phyloP scores from a whole-genome alignment of 1,284 basidiomycete species.

The Ustilago trichophora region DNA sequence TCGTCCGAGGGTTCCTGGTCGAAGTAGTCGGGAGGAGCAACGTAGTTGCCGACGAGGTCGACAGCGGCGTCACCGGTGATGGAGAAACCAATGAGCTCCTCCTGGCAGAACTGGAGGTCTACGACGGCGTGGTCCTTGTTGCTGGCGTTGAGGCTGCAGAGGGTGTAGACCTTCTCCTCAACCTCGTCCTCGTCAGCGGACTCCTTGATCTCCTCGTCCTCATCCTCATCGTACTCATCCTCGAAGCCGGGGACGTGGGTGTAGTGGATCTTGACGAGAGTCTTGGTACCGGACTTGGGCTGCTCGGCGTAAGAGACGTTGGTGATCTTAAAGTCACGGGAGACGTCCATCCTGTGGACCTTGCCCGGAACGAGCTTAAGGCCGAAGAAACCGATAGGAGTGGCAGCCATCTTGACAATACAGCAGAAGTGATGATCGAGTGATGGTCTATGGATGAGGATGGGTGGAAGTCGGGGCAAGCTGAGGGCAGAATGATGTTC shows the following conservation, averaged over 20 bases:
- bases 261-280: conserved; percentile 80
- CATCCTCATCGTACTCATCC: conserved; percentile 71
- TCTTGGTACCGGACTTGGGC: conserved; percentile 73
- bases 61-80: conserved; percentile 84
- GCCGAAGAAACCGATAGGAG: conserved; percentile 61
- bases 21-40: conserved; percentile 70
- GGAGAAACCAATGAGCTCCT: conserved; percentile 75
- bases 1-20: conserved; percentile 69
- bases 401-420: conserved; percentile 41
- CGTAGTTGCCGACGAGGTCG: conserved; percentile 89
- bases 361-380: conserved; percentile 73
- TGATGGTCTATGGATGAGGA: neutral
- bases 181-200: conserved; percentile 58
- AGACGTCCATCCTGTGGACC: conserved; percentile 73
- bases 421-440: neutral
- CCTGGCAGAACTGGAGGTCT: conserved; percentile 76
- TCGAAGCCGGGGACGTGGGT: conserved; percentile 68
- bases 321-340: conserved; percentile 80
- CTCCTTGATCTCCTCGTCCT: conserved; percentile 66
- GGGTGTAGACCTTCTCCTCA: conserved; percentile 69
- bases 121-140: conserved; percentile 75
- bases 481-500: too few species aligned
- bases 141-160: conserved; percentile 70
- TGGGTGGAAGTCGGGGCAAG: too few species aligned
- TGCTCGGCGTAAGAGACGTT: conserved; percentile 78